These are phyloP conservation scores for Metschnikowia vanudenii DNA, from an alignment of 805 yeast genomes.

Conservation along the genomic window DNA sequence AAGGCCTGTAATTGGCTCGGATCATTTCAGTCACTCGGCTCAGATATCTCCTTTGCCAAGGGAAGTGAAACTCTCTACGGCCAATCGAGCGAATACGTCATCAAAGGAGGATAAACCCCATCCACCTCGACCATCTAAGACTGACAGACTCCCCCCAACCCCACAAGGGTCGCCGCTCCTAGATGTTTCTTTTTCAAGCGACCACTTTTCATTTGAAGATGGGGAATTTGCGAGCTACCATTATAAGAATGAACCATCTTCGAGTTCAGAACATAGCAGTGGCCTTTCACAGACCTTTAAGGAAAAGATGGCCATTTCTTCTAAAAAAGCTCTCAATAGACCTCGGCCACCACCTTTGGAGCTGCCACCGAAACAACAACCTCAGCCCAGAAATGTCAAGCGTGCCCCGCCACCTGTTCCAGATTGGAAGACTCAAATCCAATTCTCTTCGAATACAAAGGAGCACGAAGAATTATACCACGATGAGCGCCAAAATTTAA, in stretches of 20 bases:
- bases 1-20: constrained; percentile 9
- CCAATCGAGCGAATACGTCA: neutral
- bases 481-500: neutral
- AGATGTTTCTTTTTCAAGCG: constrained; percentile 10
- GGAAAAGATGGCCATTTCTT: constrained; percentile 3
- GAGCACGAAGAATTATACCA: neutral
- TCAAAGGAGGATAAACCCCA: neutral
- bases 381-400: neutral
- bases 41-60: constrained; percentile 7
- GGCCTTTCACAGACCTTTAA: constrained; percentile 7
- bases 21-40: constrained; percentile 12
- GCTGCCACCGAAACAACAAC: neutral
- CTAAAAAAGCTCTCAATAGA: constrained; percentile 5
- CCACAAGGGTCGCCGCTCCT: constrained; percentile 14
- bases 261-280: constrained; percentile 2
- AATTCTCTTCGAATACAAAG: neutral
- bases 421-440: neutral
- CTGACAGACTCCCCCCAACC: constrained; percentile 23
- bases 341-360: constrained; percentile 21
- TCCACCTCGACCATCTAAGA: constrained; percentile 21
- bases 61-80: neutral
- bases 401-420: neutral
- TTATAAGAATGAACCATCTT: neutral
- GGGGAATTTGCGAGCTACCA: neutral
- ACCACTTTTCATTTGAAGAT: constrained; percentile 10